Conservation (phyloP, 805 yeast genomes). For the Saturnispora saitoi region DNA sequence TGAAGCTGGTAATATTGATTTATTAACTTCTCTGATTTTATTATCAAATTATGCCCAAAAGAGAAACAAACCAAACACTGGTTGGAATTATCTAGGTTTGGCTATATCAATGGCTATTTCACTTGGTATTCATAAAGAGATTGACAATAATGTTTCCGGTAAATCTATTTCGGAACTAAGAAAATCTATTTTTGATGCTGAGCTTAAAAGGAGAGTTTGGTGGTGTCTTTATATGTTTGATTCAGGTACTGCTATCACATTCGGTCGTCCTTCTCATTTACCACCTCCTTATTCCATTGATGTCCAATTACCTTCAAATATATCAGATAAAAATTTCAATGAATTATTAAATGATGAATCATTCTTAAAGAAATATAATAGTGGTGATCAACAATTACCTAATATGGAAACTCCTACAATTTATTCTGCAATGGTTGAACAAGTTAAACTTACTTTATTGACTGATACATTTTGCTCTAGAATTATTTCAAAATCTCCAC, state of each 20-base stretch:
- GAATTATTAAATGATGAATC: constrained; percentile 20
- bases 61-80: constrained; percentile 57
- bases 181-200: constrained; percentile 35
- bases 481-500: constrained; percentile 38
- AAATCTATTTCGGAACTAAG: constrained; percentile 19
- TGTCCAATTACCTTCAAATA: constrained; percentile 41
- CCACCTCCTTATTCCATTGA: constrained; percentile 41
- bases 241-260: constrained; percentile 53
- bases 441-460: constrained; percentile 40
- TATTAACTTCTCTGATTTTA: constrained; percentile 44
- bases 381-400: constrained; percentile 13
- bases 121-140: constrained; percentile 52
- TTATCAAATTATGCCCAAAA: constrained; percentile 56
- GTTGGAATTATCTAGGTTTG: constrained; percentile 59
- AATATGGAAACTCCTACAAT: constrained; percentile 39
- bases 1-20: constrained; percentile 50
- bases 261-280: constrained; percentile 54
- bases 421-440: constrained; percentile 50
- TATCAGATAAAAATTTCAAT: constrained; percentile 36
- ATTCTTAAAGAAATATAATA: constrained; percentile 9
- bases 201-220: constrained; percentile 55
- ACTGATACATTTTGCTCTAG: constrained; percentile 43
- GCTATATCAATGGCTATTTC: constrained; percentile 62
- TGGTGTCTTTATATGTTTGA: constrained; percentile 61
- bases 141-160: constrained; percentile 16